These are phyloP conservation scores for Cyberlindnera euphorbiiphila DNA, from an alignment of 805 yeast species.

Conservation along the genomic window DNA sequence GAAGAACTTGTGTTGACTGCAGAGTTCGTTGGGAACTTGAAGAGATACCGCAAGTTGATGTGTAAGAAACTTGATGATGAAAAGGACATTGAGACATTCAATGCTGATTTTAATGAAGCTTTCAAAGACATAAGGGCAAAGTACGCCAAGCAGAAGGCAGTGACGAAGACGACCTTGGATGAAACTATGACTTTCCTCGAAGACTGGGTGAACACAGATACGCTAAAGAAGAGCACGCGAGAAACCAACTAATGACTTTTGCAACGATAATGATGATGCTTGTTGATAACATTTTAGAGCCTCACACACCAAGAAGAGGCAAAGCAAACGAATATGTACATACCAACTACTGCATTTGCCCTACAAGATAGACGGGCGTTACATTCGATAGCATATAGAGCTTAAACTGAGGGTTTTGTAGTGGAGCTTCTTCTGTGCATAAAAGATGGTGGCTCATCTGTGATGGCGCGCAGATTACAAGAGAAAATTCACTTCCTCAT, in stretches of 20 bases:
- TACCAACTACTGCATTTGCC: too few relatives aligned
- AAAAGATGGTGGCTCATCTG: too few relatives aligned
- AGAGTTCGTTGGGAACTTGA: neutral
- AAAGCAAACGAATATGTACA: too few relatives aligned
- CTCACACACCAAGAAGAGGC: too few relatives aligned
- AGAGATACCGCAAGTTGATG: conserved; percentile 1
- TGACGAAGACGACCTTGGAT: neutral
- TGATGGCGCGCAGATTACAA: too few relatives aligned
- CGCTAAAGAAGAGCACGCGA: neutral
- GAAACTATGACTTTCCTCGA: conserved; percentile 4
- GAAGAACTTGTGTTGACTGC: neutral
- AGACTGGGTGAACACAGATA: neutral
- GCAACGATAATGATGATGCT: too few relatives aligned
- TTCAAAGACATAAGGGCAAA: neutral
- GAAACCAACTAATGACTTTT: neutral
- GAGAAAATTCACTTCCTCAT: too few relatives aligned
- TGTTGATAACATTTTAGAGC: too few relatives aligned
- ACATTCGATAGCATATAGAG: too few relatives aligned
- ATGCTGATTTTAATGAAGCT: neutral
- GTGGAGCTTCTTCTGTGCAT: too few relatives aligned
- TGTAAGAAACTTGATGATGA: neutral
- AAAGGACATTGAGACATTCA: neutral
- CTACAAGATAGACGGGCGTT: too few relatives aligned
- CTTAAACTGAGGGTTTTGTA: too few relatives aligned
- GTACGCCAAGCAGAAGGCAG: neutral